Conservation (phyloP, 192 early-diverging fungal genomes). For the Rhizophagus prolifer region DNA sequence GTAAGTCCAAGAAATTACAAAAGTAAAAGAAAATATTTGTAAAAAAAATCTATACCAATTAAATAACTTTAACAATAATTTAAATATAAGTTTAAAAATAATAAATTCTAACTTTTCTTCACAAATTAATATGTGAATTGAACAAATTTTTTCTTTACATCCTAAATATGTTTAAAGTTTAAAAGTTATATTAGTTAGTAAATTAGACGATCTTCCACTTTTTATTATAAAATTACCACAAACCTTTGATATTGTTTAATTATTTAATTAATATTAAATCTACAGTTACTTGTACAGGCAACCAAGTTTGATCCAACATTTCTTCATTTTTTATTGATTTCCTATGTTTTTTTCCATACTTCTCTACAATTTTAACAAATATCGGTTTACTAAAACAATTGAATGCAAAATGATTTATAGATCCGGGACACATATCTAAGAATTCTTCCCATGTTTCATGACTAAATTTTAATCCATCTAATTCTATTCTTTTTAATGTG, state of each 20-base stretch:
- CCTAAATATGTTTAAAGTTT: too few relatives aligned
- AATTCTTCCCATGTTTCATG: not conserved
- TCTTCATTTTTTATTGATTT: not conserved
- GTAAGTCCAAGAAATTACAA: too few relatives aligned
- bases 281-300: not conserved
- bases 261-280: not conserved
- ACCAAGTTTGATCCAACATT: not conserved
- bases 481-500: constrained; percentile 1
- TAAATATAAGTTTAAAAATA: too few relatives aligned
- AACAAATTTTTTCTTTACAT: too few relatives aligned
- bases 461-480: not conserved
- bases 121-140: too few relatives aligned
- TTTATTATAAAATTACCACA: not conserved
- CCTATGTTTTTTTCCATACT: not conserved
- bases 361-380: not conserved
- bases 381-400: not conserved
- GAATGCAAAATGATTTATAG: constrained; percentile 13
- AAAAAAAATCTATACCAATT: too few relatives aligned
- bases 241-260: not conserved
- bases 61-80: too few relatives aligned
- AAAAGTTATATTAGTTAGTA: too few relatives aligned
- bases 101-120: too few relatives aligned
- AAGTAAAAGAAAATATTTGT: too few relatives aligned
- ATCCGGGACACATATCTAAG: not conserved
- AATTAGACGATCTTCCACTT: too few relatives aligned